These are phyloP conservation scores for Cynara cardunculus DNA, from an alignment of 129 eudicot genomes.

Conservation along the genomic window DNA sequence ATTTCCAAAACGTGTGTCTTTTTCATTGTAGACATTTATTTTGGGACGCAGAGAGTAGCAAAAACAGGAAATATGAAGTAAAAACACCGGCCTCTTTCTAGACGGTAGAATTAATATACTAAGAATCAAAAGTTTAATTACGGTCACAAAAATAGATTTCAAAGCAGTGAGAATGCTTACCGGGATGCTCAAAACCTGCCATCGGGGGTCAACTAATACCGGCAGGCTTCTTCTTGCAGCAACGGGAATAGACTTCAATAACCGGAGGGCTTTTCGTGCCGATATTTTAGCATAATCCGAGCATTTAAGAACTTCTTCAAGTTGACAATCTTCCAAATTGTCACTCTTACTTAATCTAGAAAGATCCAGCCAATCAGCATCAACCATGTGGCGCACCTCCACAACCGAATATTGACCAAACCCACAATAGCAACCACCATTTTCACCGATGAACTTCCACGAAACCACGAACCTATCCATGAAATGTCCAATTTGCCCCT, in stretches of 20 bases:
- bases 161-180: constrained; percentile 29
- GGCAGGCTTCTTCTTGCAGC: constrained; percentile 92
- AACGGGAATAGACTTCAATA: constrained; percentile 67
- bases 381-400: constrained; percentile 77
- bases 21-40: not conserved
- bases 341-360: constrained; percentile 42
- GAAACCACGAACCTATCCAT: constrained; percentile 70
- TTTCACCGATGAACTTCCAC: constrained; percentile 45
- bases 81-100: not conserved
- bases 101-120: not conserved
- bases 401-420: constrained; percentile 35
- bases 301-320: not conserved
- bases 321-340: constrained; percentile 18
- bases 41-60: not conserved
- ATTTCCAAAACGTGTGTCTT: not conserved
- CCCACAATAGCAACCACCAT: constrained; percentile 34
- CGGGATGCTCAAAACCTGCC: constrained; percentile 63
- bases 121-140: not conserved
- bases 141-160: not conserved
- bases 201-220: constrained; percentile 53
- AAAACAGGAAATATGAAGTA: not conserved
- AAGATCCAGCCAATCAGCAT: constrained; percentile 84
- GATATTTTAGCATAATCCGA: constrained; percentile 32
- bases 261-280: constrained; percentile 47
- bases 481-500: constrained; percentile 63